Evolutionary conservation across 2,329 filamentous ascomycete species (phyloP).

Genomic region (Colletotrichum viniferum): DNA sequence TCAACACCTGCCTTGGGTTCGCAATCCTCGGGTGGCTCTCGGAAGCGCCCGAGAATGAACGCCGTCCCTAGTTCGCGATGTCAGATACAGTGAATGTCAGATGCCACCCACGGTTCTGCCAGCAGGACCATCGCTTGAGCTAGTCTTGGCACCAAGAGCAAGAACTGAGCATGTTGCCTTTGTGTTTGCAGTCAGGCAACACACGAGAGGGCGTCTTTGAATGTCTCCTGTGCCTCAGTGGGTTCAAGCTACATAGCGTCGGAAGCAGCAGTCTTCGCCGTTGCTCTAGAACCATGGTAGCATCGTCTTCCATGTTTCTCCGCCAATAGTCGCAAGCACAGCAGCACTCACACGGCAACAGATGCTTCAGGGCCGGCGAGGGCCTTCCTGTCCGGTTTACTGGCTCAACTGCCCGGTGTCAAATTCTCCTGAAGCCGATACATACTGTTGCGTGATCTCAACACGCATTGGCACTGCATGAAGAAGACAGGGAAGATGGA

Average conservation of each 20-base stretch:
- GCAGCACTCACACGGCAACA: not conserved
- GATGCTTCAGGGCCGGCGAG: not conserved
- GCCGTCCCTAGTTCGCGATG: not conserved
- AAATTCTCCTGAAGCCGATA: not conserved
- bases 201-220: not conserved
- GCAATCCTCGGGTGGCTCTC: not conserved
- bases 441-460: not conserved
- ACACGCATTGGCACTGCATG: too few species aligned
- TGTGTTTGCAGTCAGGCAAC: not conserved
- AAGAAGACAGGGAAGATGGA: too few species aligned
- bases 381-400: not conserved
- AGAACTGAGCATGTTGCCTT: rapidly evolving
- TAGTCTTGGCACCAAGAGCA: not conserved
- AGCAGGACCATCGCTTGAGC: not conserved
- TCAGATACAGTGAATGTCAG: not conserved
- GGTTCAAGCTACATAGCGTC: not conserved
- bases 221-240: not conserved
- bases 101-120: not conserved
- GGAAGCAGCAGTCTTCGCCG: not conserved
- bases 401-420: not conserved
- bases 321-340: not conserved
- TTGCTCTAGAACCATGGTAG: not conserved
- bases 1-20: not conserved
- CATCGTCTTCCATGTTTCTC: not conserved
- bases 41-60: not conserved